phyloP scores from a whole-genome alignment of 495 filamentous ascomycete species.

The Melanomma pulvis-pyrius region DNA sequence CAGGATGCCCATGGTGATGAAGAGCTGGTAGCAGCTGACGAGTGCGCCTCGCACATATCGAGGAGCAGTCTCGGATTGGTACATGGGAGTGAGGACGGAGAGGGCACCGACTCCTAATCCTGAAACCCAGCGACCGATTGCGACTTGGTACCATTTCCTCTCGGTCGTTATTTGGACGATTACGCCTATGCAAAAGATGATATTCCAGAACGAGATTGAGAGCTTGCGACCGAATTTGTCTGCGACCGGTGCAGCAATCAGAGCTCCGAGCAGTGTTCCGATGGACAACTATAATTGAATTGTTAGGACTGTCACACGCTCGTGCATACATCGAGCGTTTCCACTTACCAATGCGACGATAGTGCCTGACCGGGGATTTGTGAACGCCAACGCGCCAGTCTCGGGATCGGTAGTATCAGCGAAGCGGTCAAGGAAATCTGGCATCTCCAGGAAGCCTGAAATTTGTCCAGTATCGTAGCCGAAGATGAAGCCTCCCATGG shows the following conservation, averaged over 20 bases:
- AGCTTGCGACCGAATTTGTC: constrained; percentile 35
- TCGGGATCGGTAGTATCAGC: constrained; percentile 13
- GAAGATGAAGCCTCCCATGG: constrained; percentile 48
- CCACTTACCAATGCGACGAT: constrained; percentile 31
- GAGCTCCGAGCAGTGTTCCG: constrained; percentile 37
- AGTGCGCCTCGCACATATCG: constrained; percentile 24
- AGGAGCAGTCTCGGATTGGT: constrained; percentile 72
- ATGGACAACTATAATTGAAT: constrained; percentile 26
- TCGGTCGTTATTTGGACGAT: constrained; percentile 39
- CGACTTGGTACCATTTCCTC: constrained; percentile 36
- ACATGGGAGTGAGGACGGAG: constrained; percentile 67
- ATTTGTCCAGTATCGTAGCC: constrained; percentile 50
- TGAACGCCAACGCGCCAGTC: constrained; percentile 17
- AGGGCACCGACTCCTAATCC: constrained; percentile 81
- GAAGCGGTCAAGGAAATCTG: constrained; percentile 36
- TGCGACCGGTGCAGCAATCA: constrained; percentile 32
- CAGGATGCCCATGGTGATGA: constrained; percentile 86
- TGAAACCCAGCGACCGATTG: constrained; percentile 71
- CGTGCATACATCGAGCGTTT: neutral
- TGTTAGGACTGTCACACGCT: no score
- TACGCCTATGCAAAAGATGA: constrained; percentile 38
- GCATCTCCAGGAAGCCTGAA: constrained; percentile 44
- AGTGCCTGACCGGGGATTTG: constrained; percentile 11
- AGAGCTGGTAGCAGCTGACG: constrained; percentile 70
- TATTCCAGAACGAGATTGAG: constrained; percentile 30